Evolutionary conservation across 257 asterid species (phyloP).

Genomic region (Lantana camara): DNA sequence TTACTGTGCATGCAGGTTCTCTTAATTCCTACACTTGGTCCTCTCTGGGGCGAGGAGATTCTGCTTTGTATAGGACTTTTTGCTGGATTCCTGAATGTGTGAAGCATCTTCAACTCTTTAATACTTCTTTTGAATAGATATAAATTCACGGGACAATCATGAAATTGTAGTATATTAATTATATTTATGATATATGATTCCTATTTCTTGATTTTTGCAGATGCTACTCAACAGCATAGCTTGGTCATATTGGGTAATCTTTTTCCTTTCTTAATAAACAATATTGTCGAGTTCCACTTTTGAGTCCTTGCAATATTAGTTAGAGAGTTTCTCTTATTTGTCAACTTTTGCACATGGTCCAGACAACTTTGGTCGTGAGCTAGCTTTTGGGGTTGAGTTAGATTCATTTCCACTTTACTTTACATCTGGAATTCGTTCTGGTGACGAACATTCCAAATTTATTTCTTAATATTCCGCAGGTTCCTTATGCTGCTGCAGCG

Average conservation of each 20-base stretch:
- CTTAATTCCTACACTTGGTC: constrained; percentile 71
- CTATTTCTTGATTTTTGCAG: constrained; percentile 45
- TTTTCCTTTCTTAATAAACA: no score
- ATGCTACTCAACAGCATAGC: constrained; percentile 80
- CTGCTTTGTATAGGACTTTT: constrained; percentile 76
- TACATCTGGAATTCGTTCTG: no score
- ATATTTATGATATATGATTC: not conserved
- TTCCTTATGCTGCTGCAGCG: constrained; percentile 73
- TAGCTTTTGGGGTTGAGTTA: no score
- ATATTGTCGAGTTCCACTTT: no score
- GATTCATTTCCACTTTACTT: no score
- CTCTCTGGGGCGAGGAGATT: constrained; percentile 72
- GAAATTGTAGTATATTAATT: no score
- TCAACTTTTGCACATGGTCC: no score
- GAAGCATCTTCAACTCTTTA: not conserved
- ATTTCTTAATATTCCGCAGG: no score
- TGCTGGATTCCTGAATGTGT: constrained; percentile 56
- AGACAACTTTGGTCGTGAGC: no score
- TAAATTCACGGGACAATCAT: not conserved
- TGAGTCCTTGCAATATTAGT: no score
- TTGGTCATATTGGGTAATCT: constrained; percentile 66
- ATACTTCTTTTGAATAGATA: not conserved
- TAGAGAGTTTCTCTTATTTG: no score
- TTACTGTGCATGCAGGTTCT: constrained; percentile 75
- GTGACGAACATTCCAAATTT: no score